Evolutionary conservation across 1,284 basidiomycete genomes (phyloP).

Genomic region (Porodaedalea pini): DNA sequence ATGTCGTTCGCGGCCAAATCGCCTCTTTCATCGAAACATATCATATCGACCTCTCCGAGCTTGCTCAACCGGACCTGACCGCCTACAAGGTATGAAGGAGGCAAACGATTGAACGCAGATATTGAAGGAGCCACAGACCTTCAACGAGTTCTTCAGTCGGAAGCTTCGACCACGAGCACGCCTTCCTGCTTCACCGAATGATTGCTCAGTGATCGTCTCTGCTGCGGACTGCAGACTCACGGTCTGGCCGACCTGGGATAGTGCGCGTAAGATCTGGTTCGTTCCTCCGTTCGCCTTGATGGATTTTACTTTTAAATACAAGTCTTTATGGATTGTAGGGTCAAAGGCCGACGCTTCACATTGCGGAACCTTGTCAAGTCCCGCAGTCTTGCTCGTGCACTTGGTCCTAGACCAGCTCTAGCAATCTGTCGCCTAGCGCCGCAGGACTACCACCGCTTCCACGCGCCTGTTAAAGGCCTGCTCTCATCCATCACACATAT

Average conservation of each 20-base stretch:
- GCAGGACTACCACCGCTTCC: conserved; percentile 56
- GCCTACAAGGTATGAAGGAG: conserved; percentile 31
- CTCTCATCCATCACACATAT: conserved; percentile 30
- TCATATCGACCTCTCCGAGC: conserved; percentile 41
- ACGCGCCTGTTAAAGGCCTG: conserved; percentile 44
- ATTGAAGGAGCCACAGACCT: conserved; percentile 35
- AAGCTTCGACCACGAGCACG: conserved; percentile 44
- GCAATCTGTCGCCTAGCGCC: conserved; percentile 48
- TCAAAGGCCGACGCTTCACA: conserved; percentile 50
- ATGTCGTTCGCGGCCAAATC: conserved; percentile 36
- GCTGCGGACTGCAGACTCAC: conserved; percentile 51
- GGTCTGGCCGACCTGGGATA: conserved; percentile 40
- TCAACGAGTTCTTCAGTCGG: conserved; percentile 58
- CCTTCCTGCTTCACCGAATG: conserved; percentile 40
- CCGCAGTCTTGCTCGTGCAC: conserved; percentile 25
- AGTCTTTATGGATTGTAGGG: conserved; percentile 30
- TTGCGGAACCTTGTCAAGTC: conserved; percentile 41
- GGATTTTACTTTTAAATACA: not conserved
- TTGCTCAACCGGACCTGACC: conserved; percentile 40
- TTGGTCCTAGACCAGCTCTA: conserved; percentile 31
- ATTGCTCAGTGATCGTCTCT: conserved; percentile 39
- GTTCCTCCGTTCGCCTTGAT: conserved; percentile 8
- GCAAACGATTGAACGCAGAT: not conserved
- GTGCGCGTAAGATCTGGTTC: conserved; percentile 45
- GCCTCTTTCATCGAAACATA: conserved; percentile 48